Base-by-base conservation (phyloP, 2,329 filamentous ascomycete species). In the Neopestalotiopsis rosae region DNA sequence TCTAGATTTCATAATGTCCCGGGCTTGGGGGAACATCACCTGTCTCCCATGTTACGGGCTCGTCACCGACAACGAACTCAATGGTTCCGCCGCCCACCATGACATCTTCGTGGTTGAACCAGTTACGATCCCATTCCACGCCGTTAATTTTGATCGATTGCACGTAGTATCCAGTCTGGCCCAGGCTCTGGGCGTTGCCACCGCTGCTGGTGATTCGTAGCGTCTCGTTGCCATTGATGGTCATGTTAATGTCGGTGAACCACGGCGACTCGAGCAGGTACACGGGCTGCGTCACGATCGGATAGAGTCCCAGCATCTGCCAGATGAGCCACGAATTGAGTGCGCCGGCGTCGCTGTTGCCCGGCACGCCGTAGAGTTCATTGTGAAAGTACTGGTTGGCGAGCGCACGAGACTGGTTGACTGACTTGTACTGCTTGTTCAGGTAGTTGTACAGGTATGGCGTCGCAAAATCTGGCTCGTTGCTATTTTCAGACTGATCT, bases 371-470 rank as follows among this genome's bases (percentile, higher is more conserved):
- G 40, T 79, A 78, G 0, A 75, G 76, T 0, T 72, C 73, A 63
- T 80, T 80, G 69, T 77, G 78, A 72, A 83, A 84, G 70, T 82
- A 84, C 56, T 80, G 74, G 28, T 82, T 80, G 0, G 81, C 80
- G 5, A 83, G 77, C 1, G 76, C 73, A 5, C 79, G 73, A 1
- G 75, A 78, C 61, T 76, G 74, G 34, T 77, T 74, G 2, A 80
- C 81, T 24, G 76, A 80, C 69, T 80, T 80, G 74, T 76, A 80
- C 67, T 81, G 76, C 38, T 74, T 65, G 4, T 69, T 69, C 1
- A 85, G 81, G 72, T 85, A 89, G 71, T 88, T 85, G 77, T 88
- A 89, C 1, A 89, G 79, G 72, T 86, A 89, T 1, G 85, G 85
- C 14, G 82, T 81, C 72, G 0, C 84, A 83, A 4, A 74, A 74